These are phyloP conservation scores for Podospora pseudocomata DNA, from an alignment of 495 filamentous ascomycete genomes.

Conservation along the genomic window DNA sequence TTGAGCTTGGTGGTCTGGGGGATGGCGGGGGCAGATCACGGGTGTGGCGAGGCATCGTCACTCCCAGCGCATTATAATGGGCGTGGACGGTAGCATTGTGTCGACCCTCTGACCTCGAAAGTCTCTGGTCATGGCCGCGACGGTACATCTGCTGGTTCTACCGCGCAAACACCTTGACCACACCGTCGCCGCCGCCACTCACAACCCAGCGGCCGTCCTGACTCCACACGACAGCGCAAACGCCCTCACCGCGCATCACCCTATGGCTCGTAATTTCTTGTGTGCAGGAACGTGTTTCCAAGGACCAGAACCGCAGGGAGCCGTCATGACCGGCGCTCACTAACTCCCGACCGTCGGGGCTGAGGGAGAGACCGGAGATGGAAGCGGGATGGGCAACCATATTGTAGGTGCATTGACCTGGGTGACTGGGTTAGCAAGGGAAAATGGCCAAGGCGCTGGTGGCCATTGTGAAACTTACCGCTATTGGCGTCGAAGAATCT, in stretches of 20 bases:
- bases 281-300: conserved; percentile 88
- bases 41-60: background rate
- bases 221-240: conserved; percentile 90
- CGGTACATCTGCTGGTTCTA: conserved; percentile 21
- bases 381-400: conserved; percentile 95
- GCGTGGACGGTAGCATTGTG: background rate
- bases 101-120: background rate
- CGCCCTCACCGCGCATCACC: conserved; percentile 89
- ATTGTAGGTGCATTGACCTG: conserved; percentile 97
- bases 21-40: background rate
- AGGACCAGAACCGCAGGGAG: conserved; percentile 91
- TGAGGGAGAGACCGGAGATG: conserved; percentile 84
- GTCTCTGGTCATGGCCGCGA: background rate
- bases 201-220: conserved; percentile 92
- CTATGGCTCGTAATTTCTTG: conserved; percentile 92
- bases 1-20: background rate
- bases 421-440: background rate
- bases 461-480: conserved; percentile 58
- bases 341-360: conserved; percentile 87
- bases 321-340: conserved; percentile 96
- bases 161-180: conserved; percentile 88
- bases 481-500: conserved; percentile 98
- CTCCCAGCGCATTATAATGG: background rate
- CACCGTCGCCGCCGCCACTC: conserved; percentile 90
- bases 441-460: no score